phyloP scores from a whole-genome alignment of 73 alveolate species.

The Tetrahymena borealis region DNA sequence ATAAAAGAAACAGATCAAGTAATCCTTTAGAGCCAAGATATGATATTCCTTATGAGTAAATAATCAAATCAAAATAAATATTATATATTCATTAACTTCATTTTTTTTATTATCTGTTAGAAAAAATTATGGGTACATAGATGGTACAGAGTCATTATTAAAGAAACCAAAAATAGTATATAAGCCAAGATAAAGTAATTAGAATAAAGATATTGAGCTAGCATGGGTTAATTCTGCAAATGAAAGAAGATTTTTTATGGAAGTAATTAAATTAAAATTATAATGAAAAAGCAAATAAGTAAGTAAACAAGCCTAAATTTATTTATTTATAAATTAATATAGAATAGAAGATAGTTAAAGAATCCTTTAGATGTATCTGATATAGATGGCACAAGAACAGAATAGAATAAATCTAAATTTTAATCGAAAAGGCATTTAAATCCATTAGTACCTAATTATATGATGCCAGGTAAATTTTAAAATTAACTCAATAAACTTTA shows the following conservation, averaged over 20 bases:
- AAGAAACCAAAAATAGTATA: not conserved
- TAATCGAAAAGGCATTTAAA: not conserved
- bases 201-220: not conserved
- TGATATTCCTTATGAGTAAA: not conserved
- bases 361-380: not conserved
- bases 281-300: too few species aligned
- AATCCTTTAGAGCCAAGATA: not conserved
- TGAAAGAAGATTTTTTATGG: not conserved
- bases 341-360: not conserved
- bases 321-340: too few species aligned
- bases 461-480: not conserved
- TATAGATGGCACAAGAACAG: not conserved
- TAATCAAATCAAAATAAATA: not conserved
- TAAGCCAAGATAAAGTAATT: not conserved
- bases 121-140: not conserved
- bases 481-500: not conserved
- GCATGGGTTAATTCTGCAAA: not conserved
- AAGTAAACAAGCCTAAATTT: too few species aligned
- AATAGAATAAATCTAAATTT: not conserved
- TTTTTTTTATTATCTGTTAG: too few species aligned
- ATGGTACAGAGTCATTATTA: not conserved
- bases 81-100: too few species aligned
- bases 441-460: not conserved
- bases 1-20: not conserved
- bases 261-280: not conserved